Conservation (phyloP, 2,329 filamentous ascomycete species). For the Ophiostoma triangulosporum region DNA sequence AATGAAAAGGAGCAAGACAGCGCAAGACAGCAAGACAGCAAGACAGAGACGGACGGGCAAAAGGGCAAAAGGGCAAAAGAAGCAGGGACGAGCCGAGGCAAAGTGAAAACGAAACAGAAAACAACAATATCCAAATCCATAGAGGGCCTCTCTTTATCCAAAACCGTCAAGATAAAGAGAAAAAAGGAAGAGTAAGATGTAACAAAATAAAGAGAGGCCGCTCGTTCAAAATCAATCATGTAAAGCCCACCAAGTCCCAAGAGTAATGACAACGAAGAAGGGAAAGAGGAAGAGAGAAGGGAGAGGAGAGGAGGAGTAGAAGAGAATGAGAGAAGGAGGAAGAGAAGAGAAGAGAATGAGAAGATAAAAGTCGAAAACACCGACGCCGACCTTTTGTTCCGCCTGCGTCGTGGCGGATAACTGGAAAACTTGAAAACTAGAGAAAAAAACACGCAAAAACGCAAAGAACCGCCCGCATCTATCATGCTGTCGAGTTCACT, state of each 20-base stretch:
- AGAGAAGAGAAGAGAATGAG: background rate
- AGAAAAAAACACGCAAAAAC: background rate
- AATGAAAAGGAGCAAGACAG: background rate
- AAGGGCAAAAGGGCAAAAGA: background rate
- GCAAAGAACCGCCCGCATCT: too few species aligned
- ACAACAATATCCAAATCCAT: background rate
- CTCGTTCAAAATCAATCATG: conserved; percentile 5
- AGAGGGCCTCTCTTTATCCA: background rate
- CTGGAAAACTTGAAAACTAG: background rate
- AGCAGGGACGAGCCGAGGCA: background rate
- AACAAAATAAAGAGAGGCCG: background rate
- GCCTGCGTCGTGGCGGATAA: background rate
- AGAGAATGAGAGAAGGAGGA: background rate
- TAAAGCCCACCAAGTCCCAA: conserved; percentile 1
- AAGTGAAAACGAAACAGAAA: background rate
- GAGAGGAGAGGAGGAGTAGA: background rate
- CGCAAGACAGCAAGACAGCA: background rate
- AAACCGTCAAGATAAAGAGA: background rate
- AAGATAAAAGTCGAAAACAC: background rate
- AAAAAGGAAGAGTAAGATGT: background rate
- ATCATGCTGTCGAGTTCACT: conserved; percentile 22
- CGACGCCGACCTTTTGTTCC: background rate
- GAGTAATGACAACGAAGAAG: background rate
- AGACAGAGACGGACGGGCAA: background rate
- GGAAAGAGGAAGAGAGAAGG: background rate